Evolutionary conservation across 2,329 filamentous ascomycete genomes (phyloP).

Genomic region (Penicillium sp.): DNA sequence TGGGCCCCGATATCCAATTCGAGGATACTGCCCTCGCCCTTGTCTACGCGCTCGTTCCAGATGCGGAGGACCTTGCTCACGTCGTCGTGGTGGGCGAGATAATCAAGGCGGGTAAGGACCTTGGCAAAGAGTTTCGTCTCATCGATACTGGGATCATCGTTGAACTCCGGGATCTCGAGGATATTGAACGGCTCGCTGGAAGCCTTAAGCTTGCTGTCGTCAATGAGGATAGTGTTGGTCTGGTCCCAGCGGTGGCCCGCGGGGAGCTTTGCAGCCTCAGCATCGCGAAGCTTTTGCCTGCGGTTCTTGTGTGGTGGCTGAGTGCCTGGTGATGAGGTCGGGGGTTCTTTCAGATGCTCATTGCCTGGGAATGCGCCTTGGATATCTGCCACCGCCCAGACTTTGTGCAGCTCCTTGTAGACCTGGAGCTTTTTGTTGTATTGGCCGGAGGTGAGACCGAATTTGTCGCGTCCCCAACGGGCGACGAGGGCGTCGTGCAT

Average conservation of each 20-base stretch:
- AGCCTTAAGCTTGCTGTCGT: conserved; percentile 75
- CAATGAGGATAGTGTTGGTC: conserved; percentile 78
- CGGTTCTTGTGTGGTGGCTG: background rate
- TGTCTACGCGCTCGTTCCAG: conserved; percentile 24
- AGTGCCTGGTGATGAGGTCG: background rate
- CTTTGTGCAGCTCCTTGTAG: conserved; percentile 69
- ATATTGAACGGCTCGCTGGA: conserved; percentile 75
- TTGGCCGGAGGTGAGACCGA: conserved; percentile 57
- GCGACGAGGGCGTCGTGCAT: conserved; percentile 54
- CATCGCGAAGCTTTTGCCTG: conserved; percentile 4
- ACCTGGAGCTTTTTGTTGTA: conserved; percentile 68
- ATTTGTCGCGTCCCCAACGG: conserved; percentile 68
- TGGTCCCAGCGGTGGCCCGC: conserved; percentile 62
- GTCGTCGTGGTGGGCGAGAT: conserved; percentile 42
- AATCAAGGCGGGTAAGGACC: conserved; percentile 47
- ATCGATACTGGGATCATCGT: conserved; percentile 33
- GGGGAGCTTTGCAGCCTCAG: conserved; percentile 20
- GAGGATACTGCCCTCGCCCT: conserved; percentile 13
- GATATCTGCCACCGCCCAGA: conserved; percentile 55
- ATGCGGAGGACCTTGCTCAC: conserved; percentile 37
- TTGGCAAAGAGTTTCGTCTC: conserved; percentile 41
- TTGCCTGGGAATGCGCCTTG: conserved; percentile 36
- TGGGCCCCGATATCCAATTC: conserved; percentile 15
- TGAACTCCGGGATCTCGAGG: conserved; percentile 70
- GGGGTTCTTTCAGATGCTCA: conserved; percentile 1